These are phyloP conservation scores for Chlamydomonas incerta DNA, from an alignment of 139 green algal species.

Conservation along the genomic window DNA sequence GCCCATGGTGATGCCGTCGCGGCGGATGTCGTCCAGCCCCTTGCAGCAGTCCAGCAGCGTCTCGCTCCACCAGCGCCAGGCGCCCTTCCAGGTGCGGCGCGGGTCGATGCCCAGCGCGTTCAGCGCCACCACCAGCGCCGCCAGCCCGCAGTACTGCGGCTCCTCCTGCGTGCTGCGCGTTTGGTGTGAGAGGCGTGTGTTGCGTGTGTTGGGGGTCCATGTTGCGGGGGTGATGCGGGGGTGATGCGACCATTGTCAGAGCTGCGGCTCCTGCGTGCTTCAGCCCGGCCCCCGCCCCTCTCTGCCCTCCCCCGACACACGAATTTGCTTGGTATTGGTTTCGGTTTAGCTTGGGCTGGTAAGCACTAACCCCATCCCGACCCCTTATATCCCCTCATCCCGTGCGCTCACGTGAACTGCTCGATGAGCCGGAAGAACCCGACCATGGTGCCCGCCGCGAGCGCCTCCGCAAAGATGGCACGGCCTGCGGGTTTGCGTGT, in stretches of 20 bases:
- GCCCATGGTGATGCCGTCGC: constrained; percentile 77
- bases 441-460: constrained; percentile 73
- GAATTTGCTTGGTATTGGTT: no score
- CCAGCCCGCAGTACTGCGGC: constrained; percentile 93
- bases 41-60: constrained; percentile 94
- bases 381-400: no score
- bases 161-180: constrained; percentile 93
- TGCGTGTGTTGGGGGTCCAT: no score
- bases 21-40: constrained; percentile 70
- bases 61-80: constrained; percentile 94
- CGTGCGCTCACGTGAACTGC: constrained; percentile 77
- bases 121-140: constrained; percentile 89
- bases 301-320: no score
- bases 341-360: no score
- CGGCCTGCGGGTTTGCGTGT: constrained; percentile 59
- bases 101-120: constrained; percentile 94
- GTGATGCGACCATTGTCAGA: no score
- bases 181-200: no score
- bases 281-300: no score
- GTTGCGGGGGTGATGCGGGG: no score
- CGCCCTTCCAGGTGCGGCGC: constrained; percentile 85
- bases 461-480: constrained; percentile 82
- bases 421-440: constrained; percentile 93
- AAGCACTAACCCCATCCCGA: no score
- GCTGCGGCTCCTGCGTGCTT: no score